Percentiles rank a stretch among this genome's conserved stretches.
Evolutionary conservation across 73 alveolate species (phyloP).

Genomic region (Stentor roeselii): DNA sequence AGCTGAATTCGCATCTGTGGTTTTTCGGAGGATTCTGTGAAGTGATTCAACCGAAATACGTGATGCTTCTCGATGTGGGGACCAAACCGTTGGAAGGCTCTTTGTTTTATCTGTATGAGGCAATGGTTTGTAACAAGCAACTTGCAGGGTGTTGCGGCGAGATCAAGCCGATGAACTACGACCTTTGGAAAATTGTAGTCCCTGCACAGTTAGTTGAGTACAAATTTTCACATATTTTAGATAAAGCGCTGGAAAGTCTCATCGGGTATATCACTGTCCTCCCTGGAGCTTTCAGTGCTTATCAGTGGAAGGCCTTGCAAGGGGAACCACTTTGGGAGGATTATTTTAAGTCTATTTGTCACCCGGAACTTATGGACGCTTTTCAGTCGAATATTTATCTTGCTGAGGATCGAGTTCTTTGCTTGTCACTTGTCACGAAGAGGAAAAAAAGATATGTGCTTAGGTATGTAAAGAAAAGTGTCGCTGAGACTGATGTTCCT

Average conservation of each 20-base stretch:
- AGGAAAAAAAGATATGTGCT: constrained; percentile 9
- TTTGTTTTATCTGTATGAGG: constrained; percentile 5
- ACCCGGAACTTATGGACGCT: constrained; percentile 26
- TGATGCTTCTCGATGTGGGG: constrained; percentile 26
- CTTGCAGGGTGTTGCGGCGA: constrained; percentile 34
- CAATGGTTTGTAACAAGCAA: background rate
- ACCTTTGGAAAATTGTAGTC: background rate
- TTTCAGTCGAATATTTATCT: constrained; percentile 50
- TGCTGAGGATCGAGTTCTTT: constrained; percentile 73
- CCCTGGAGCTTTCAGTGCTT: constrained; percentile 59
- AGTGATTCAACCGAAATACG: constrained; percentile 24
- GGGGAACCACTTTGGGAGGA: constrained; percentile 23
- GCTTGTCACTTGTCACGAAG: constrained; percentile 42
- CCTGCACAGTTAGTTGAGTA: constrained; percentile 38
- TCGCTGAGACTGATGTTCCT: constrained; percentile 62
- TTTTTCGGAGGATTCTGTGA: constrained; percentile 35
- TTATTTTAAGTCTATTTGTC: constrained; percentile 24
- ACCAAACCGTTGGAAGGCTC: constrained; percentile 17
- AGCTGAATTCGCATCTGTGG: constrained; percentile 28
- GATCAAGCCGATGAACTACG: background rate
- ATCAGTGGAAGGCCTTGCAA: constrained; percentile 44
- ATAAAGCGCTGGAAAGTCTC: constrained; percentile 45
- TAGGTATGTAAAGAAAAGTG: constrained; percentile 49
- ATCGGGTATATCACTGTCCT: constrained; percentile 52
- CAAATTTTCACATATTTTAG: constrained; percentile 45